Base-by-base conservation (phyloP, 208 protist genomes). In the Leishmania turanica region DNA sequence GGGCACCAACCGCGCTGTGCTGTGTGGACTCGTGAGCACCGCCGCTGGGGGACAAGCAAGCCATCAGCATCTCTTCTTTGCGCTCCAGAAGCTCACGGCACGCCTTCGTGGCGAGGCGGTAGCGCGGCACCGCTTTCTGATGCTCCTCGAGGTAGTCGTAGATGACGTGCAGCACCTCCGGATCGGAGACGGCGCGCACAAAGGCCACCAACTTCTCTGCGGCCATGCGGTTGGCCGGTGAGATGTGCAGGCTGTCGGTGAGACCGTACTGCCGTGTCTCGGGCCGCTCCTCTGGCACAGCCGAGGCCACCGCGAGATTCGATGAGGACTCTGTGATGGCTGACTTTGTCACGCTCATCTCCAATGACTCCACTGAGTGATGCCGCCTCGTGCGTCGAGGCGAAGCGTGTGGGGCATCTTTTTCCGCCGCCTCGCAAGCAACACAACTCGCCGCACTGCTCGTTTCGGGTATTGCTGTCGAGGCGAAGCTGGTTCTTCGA, bases 111-210 rank as follows among this genome's bases (percentile, higher is more conserved):
- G 76, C 71, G 21, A 80, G 58, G 6, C 81, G 53, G 53, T 69
- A 87, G 27, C 77, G 73, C 2, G 76, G 68, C 31, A 54, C 64
- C 49, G 78, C 31, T 31, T 31, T n/a, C 58, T 84, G 51, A 11
- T 85, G 53, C 64, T 89, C 78, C 66, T 71, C 27, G 34, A 87
- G 64, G 66, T 91, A 91, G 60, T 89, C 85, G 78, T 85, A 77
- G 58, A 91, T 87, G 8, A 91, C 81, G 64, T 88, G 80, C 37
- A 91, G 85, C 80, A 91, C 82, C 70, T 89, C 85, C 53, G 85
- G 82, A 58, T 91, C 88, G 0, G 88, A 84, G 68, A 91, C 85
- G 19, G 77, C 68, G 5, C 64, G 53, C 37, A 91, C 82, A 80
- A 91, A 87, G 31, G 76, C 54, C 49, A 87, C 78, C 0, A 91